Base-by-base conservation (phyloP, 1,284 basidiomycete species). In the Stygiomarasmius scandens region DNA sequence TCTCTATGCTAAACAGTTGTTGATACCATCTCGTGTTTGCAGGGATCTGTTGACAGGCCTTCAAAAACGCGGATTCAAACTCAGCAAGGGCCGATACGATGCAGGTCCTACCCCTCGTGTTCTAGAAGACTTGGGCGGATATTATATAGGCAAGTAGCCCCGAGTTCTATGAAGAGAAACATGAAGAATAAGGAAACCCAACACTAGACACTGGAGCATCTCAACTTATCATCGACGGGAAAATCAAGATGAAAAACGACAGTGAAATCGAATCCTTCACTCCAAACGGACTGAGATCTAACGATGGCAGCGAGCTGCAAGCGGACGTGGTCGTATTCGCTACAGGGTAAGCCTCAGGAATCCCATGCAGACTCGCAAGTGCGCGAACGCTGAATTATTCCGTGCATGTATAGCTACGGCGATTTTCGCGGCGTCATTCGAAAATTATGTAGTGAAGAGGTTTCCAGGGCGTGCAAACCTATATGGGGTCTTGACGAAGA, bases 191-290 rank as follows among this genome's bases (percentile, higher is more conserved):
- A 25, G 25, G 12, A 29, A 41, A 44, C 11, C 14, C 12, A 23
- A 20, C n/a, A n/a, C 3, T 44, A 73, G 85, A 88, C 58, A 79
- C 82, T 41, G 88, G 87, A 53, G 84, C 81, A 23, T 84, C 82
- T 55, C 79, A 89, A 65, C 69, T 83, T 59, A 81, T 91, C 63
- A 78, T 84, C 57, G 83, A 88, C 59, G 83, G 85, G 24, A 84
- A 85, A 66, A 89, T 91, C 73, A 87, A 87, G 66, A 73, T 91
- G 54, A 89, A 89, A 70, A 83, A 78, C 64, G 83, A 84, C 54
- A 77, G 74, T 45, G 72, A 77, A 51, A 82, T 91, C 60, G 70
- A 79, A 56, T 66, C 67, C 32, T 85, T 83, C 66, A 84, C 79
- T 1, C 74, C 78, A 59, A 74, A 68, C 12, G 83, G 82, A 0